These are phyloP conservation scores for Lentinus polychrous DNA, from an alignment of 1,284 basidiomycete species.

Conservation along the genomic window DNA sequence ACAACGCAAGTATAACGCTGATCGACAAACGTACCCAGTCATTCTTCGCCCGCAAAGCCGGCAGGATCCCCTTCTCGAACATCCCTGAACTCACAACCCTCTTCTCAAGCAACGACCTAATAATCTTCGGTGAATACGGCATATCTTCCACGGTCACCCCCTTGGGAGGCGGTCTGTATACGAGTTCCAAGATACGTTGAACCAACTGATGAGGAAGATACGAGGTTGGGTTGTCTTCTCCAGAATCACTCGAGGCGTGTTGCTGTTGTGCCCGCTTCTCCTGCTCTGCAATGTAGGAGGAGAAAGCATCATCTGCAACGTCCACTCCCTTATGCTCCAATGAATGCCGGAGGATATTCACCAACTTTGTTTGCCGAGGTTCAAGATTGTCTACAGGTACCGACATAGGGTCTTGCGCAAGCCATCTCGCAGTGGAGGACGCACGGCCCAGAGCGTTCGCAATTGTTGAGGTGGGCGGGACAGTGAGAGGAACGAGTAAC, in stretches of 20 bases:
- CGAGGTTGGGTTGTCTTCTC: constrained; percentile 7
- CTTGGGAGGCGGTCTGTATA: constrained; percentile 34
- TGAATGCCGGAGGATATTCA: constrained; percentile 30
- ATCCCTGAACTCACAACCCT: constrained; percentile 50
- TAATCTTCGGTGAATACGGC: constrained; percentile 45
- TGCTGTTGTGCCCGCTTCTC: constrained; percentile 11
- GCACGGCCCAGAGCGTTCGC: constrained; percentile 54
- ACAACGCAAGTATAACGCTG: not conserved
- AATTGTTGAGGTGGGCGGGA: constrained; percentile 48
- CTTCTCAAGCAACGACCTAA: constrained; percentile 47
- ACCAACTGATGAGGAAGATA: constrained; percentile 45
- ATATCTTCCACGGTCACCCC: constrained; percentile 3
- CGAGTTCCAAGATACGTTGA: constrained; percentile 42
- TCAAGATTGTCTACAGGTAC: constrained; percentile 19
- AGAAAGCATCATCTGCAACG: constrained; percentile 42
- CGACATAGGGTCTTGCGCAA: constrained; percentile 17
- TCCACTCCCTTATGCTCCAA: constrained; percentile 22
- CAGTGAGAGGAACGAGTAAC: constrained; percentile 48
- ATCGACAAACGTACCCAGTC: constrained; percentile 56
- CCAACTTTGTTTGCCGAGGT: constrained; percentile 27
- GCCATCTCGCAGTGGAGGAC: constrained; percentile 43
- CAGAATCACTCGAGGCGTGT: not conserved
- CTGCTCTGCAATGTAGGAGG: constrained; percentile 38
- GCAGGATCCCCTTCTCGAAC: constrained; percentile 50
- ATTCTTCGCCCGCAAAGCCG: constrained; percentile 38